Base-by-base conservation (phyloP, 2,329 filamentous ascomycete species). In the Colletotrichum tanaceti region DNA sequence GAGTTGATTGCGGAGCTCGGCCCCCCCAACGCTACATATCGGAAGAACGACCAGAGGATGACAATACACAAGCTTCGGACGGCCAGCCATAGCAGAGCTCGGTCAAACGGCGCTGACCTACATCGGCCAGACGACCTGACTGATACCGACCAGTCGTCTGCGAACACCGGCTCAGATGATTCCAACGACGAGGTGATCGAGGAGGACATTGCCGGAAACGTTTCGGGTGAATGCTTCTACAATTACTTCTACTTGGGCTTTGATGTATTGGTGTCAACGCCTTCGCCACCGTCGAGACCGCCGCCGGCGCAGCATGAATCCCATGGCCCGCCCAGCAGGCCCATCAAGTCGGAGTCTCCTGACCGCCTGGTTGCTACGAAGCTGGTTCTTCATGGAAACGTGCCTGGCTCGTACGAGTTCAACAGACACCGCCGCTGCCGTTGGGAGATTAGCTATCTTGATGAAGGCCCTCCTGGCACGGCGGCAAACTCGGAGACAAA, bases 241-340 rank as follows among this genome's bases (percentile, higher is more conserved):
- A 98, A 98, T 78, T 99, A 99, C 78, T 99, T 98, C 77, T 91
- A 95, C 72, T 90, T 97, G 71, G 96, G 96, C 1, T 97, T 99
- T 75, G 96, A 99, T 78, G 87, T 98, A 11, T 85, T 98, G 5
- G 87, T 99, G n/a, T 97, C 95, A 0, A 89, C 90, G 38, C 91
- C 93, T 0, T 89, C 88, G 0, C 77, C 85, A 5, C 84, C 91
- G 4, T 92, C 91, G 0, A 87, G 87, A 24, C 82, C 83, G 7
- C 90, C 91, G 0, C 91, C 90, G 14, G 81, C 84, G 4, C 32
- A 55, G 7, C 39, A 55, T 39, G 46, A 62, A 32, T 54, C 43
- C 28, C 41, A 47, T 59, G 75, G 62, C 63, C 73, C 41, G 47
- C 73, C 79, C 67, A 75, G 76, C 5, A 76, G 71, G 28, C 71